Conservation (phyloP, 164 flowering plant genomes). For the Vitis labrusca region DNA sequence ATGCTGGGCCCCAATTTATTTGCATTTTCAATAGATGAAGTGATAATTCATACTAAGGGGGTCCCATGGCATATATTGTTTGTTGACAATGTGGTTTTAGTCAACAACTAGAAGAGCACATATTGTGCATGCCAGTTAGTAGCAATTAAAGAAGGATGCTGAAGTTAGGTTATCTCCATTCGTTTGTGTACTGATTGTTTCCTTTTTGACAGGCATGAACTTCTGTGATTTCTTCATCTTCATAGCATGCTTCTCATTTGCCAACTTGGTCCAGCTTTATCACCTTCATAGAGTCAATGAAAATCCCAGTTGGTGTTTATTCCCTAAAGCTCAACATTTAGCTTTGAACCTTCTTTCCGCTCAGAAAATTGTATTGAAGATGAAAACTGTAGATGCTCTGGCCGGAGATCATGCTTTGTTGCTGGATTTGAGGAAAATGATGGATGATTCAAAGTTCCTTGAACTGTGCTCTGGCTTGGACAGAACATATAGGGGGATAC, state of each 20-base stretch:
- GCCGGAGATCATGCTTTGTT: constrained; percentile 13
- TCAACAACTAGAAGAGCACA: not conserved
- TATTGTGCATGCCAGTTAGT: not conserved
- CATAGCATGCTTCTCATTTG: constrained; percentile 55
- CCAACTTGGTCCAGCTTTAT: constrained; percentile 52
- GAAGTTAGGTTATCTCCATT: not conserved
- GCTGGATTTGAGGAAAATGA: constrained; percentile 34
- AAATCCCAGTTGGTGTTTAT: constrained; percentile 10
- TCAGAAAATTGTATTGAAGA: constrained; percentile 40
- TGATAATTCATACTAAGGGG: not conserved
- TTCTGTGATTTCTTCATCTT: constrained; percentile 71
- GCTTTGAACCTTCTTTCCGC: constrained; percentile 49
- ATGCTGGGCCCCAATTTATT: not conserved
- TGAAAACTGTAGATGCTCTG: constrained; percentile 31
- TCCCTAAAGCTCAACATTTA: constrained; percentile 28
- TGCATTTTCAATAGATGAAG: not conserved
- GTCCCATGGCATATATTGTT: not conserved
- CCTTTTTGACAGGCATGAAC: constrained; percentile 76
- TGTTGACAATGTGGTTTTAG: not conserved
- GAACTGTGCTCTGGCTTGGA: constrained; percentile 41
- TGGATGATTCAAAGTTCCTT: constrained; percentile 46
- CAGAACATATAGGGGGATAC: constrained; percentile 37
- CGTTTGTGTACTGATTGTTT: constrained; percentile 8
- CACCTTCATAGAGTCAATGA: constrained; percentile 13
- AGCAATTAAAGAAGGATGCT: not conserved